Percentiles rank a stretch among this genome's conserved stretches.
These are phyloP conservation scores for Chamaecyparis obtusa DNA, from an alignment of 75 land plant genomes.

Conservation along the genomic window DNA sequence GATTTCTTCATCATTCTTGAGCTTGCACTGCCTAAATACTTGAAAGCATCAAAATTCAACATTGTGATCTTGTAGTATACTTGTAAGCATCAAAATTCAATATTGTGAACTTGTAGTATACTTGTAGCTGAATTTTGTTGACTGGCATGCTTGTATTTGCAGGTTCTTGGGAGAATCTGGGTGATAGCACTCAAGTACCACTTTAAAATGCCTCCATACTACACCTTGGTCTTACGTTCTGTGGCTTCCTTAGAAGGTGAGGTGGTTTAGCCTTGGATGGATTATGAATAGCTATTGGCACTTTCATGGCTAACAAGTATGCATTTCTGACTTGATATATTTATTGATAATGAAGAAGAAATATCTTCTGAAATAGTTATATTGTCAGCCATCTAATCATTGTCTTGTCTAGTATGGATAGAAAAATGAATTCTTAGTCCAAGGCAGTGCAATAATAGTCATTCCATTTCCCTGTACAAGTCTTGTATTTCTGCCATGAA, in stretches of 20 bases:
- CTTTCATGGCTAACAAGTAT: neutral
- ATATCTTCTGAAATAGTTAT: neutral
- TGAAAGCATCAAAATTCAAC: neutral
- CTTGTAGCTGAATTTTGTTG: neutral
- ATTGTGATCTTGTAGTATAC: neutral
- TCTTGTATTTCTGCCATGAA: neutral
- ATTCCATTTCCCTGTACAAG: neutral
- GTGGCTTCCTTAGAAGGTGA: slow-evolving; percentile 92
- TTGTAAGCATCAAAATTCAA: neutral
- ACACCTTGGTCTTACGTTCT: slow-evolving; percentile 81
- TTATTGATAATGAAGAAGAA: neutral
- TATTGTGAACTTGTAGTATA: neutral
- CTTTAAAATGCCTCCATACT: slow-evolving; percentile 90
- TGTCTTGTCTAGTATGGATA: neutral
- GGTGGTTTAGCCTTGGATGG: neutral
- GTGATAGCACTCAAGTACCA: slow-evolving; percentile 82
- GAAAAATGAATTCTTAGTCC: neutral
- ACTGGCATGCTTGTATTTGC: slow-evolving; percentile 18
- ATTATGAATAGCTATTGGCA: neutral
- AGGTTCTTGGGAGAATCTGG: slow-evolving; percentile 78
- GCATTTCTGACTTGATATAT: neutral
- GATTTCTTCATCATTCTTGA: neutral
- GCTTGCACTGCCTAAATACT: neutral
- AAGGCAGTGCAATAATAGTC: neutral
- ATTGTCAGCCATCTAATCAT: neutral